Conservation (phyloP, 345 rosid genomes). For the Erucastrum elatum region DNA sequence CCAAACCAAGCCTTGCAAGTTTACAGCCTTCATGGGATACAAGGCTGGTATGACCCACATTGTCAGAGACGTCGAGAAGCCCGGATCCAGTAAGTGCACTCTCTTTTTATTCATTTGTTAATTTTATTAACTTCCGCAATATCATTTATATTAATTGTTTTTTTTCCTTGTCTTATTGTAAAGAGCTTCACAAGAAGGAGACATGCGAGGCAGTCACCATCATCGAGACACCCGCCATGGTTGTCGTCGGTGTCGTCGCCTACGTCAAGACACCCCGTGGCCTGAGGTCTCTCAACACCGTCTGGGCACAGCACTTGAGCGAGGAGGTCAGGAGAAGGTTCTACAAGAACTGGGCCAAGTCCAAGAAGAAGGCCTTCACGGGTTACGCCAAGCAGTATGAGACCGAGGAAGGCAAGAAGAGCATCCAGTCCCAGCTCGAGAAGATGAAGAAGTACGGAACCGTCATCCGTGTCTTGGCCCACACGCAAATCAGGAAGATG, state of each 20-base stretch:
- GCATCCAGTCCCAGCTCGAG: background rate
- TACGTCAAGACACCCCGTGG: background rate
- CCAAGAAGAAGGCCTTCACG: background rate
- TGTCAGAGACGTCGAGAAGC: background rate
- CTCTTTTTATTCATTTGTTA: background rate
- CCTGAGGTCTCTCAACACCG: background rate
- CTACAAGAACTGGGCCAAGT: background rate
- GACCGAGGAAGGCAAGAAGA: background rate
- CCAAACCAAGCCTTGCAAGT: background rate
- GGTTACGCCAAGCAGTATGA: background rate
- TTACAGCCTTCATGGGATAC: background rate
- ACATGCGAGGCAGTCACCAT: background rate
- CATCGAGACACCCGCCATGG: background rate
- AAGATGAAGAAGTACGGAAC: background rate
- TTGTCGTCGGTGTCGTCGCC: background rate
- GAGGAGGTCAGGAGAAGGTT: background rate
- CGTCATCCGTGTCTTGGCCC: background rate
- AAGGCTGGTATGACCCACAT: background rate
- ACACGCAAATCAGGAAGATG: background rate
- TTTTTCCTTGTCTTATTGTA: background rate
- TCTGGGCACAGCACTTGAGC: background rate
- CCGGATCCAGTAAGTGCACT: background rate
- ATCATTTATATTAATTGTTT: too few relatives aligned
- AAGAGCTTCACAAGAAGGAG: background rate
- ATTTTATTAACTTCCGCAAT: too few relatives aligned